phyloP scores from a whole-genome alignment of 768 basidiomycete species.

The Leccinum sublutescens region DNA sequence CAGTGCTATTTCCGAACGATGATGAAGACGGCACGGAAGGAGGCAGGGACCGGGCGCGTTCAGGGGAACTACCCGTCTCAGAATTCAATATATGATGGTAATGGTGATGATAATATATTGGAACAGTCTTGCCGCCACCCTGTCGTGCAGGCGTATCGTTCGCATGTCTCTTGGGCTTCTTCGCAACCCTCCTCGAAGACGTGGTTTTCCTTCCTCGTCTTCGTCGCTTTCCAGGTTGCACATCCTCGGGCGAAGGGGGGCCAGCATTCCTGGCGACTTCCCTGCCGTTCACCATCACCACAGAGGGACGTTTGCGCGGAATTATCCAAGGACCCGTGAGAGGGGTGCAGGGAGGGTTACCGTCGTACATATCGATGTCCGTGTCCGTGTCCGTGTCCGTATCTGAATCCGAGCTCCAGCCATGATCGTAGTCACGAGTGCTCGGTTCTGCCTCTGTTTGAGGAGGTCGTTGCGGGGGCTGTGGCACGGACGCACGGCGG shows the following conservation, averaged over 20 bases:
- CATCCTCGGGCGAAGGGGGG: slow-evolving; percentile 8
- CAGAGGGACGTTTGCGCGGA: slow-evolving; percentile 23
- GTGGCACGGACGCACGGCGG: neutral
- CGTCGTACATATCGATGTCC: slow-evolving; percentile 16
- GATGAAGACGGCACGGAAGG: neutral
- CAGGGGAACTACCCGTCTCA: neutral
- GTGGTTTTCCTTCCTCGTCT: slow-evolving; percentile 7
- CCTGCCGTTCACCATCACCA: slow-evolving; percentile 4
- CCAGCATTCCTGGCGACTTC: neutral
- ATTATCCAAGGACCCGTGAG: slow-evolving; percentile 20
- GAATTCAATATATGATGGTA: neutral
- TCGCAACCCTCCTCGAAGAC: slow-evolving; percentile 2
- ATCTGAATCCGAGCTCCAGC: slow-evolving; percentile 11
- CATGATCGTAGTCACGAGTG: slow-evolving; percentile 6
- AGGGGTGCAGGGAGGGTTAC: slow-evolving; percentile 3
- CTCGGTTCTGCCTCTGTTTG: slow-evolving; percentile 6
- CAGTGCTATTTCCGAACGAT: neutral
- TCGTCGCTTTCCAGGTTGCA: slow-evolving; percentile 17
- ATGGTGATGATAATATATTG: neutral
- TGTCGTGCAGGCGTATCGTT: slow-evolving; percentile 11
- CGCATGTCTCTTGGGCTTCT: slow-evolving; percentile 13
- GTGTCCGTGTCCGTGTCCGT: slow-evolving; percentile 17
- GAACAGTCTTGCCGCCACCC: neutral
- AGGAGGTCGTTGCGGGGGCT: neutral
- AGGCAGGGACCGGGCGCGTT: neutral